Evolutionary conservation across 2,329 filamentous ascomycete genomes (phyloP).

Genomic region (Kalmusia sp.): DNA sequence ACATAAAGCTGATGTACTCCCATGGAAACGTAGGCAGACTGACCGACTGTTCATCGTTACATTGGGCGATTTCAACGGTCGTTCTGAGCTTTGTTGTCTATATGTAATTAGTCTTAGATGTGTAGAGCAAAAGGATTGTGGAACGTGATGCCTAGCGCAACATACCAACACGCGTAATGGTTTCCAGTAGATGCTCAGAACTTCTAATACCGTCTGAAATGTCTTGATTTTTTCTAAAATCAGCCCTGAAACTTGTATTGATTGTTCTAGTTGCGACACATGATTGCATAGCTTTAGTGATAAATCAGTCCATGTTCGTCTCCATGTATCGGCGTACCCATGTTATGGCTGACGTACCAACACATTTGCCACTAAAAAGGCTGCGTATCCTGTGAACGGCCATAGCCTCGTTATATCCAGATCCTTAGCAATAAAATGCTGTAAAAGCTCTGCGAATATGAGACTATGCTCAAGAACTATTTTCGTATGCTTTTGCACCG

Average conservation of each 20-base stretch:
- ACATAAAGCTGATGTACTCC: background rate
- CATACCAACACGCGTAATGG: background rate
- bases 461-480: background rate
- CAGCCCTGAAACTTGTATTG: background rate
- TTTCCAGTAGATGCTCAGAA: background rate
- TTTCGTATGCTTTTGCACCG: too few species aligned
- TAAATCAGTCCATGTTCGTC: too few species aligned
- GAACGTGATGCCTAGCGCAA: background rate
- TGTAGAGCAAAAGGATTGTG: background rate
- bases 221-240: background rate
- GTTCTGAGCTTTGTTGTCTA: background rate
- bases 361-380: background rate
- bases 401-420: conserved; percentile 1
- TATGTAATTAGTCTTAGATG: background rate
- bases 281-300: background rate
- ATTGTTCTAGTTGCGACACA: background rate
- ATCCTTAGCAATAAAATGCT: background rate
- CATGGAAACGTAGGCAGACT: background rate
- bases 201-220: background rate
- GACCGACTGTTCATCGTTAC: too few species aligned
- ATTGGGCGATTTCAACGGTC: background rate
- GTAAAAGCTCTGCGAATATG: background rate
- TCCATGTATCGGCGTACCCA: too few species aligned
- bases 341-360: too few species aligned
- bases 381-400: background rate